phyloP scores from a whole-genome alignment of 768 basidiomycete species.

The Hydnomerulius pinastri region DNA sequence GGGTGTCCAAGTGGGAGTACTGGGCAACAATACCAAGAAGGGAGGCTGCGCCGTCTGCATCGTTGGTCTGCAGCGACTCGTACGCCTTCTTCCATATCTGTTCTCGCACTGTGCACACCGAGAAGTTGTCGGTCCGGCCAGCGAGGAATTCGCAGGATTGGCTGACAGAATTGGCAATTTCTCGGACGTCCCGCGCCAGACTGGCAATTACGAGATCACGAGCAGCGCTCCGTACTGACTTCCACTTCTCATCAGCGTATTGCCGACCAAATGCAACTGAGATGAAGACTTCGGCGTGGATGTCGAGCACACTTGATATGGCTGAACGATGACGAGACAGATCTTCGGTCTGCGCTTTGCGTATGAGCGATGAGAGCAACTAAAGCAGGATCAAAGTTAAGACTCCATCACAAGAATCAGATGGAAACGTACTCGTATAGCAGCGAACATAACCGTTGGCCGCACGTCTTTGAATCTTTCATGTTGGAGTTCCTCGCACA shows the following conservation, averaged over 20 bases:
- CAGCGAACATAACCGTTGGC: constrained; percentile 59
- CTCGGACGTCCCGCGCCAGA: constrained; percentile 36
- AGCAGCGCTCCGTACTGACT: constrained; percentile 39
- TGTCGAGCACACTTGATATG: constrained; percentile 44
- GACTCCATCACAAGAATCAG: constrained; percentile 1
- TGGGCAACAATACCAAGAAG: constrained; percentile 60
- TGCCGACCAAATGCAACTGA: constrained; percentile 46
- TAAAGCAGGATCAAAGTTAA: constrained; percentile 18
- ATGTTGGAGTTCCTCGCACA: constrained; percentile 83
- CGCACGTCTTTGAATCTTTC: constrained; percentile 63
- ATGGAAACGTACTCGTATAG: constrained; percentile 57
- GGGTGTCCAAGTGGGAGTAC: constrained; percentile 65
- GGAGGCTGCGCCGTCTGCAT: constrained; percentile 57
- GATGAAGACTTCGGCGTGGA: constrained; percentile 51
- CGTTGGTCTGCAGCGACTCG: constrained; percentile 54
- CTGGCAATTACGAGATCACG: constrained; percentile 41
- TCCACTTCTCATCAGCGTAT: constrained; percentile 44
- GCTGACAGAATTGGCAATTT: constrained; percentile 32
- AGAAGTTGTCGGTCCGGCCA: constrained; percentile 30
- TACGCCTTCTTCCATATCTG: constrained; percentile 74
- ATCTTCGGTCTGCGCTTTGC: constrained; percentile 33
- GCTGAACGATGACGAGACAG: constrained; percentile 27
- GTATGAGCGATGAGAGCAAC: constrained; percentile 36
- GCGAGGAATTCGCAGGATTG: constrained; percentile 37
- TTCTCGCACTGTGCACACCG: constrained; percentile 45